These are phyloP conservation scores for Digitaria exilis DNA, from an alignment of 202 grass and related monocot species.

Conservation along the genomic window DNA sequence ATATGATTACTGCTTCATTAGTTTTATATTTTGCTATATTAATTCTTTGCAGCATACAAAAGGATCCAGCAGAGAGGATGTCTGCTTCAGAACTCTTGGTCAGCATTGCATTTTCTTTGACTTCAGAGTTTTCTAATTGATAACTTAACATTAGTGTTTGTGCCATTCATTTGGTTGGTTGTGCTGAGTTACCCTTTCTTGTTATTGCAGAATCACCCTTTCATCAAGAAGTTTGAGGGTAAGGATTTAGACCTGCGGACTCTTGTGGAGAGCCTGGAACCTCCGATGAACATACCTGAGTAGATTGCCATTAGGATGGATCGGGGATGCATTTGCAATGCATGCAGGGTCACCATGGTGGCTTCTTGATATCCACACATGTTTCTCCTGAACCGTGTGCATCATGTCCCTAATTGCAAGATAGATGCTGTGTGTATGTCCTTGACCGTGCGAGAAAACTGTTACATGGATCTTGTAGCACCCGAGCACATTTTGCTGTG, in stretches of 20 bases:
- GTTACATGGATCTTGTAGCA: background rate
- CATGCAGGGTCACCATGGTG: background rate
- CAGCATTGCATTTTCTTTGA: constrained; percentile 43
- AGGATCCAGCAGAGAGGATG: constrained; percentile 73
- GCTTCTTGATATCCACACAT: background rate
- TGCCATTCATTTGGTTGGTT: background rate
- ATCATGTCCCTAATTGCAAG: background rate
- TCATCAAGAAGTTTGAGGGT: constrained; percentile 97
- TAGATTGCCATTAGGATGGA: constrained; percentile 11
- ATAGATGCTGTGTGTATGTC: constrained; percentile 25
- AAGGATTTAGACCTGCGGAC: constrained; percentile 80
- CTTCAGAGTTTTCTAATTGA: constrained; percentile 3
- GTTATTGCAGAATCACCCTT: constrained; percentile 74
- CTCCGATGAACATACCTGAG: constrained; percentile 79
- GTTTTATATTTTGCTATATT: background rate
- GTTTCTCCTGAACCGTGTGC: background rate
- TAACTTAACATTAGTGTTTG: background rate
- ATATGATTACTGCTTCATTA: background rate
- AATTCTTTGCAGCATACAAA: constrained; percentile 70
- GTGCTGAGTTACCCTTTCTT: background rate
- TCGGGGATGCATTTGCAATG: background rate
- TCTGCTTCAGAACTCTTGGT: constrained; percentile 93
- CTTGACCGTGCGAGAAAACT: background rate
- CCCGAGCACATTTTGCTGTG: constrained; percentile 1
- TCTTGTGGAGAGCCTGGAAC: constrained; percentile 71